Evolutionary conservation across 2,329 filamentous ascomycete genomes (phyloP), one percentile per base, ranked within the genome.

Genomic region (Colletotrichum gloeosporioides): DNA sequence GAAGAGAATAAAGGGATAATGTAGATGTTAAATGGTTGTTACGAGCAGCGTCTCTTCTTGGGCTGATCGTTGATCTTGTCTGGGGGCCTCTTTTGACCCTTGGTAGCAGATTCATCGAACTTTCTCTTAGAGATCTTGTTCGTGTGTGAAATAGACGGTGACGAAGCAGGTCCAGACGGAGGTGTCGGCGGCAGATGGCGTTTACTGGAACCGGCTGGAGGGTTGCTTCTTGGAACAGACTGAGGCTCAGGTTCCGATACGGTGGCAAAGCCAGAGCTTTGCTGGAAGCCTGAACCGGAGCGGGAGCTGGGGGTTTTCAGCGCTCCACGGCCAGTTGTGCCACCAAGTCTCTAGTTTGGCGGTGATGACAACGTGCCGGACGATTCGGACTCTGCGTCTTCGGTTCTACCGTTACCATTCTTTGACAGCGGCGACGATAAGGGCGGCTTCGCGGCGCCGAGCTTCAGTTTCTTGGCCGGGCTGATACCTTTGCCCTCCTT

Each of bases 351-450:
- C 71, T 77, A 77, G 71, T 74, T 63, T 49, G 89, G 89, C 22
- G 90, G 90, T 18, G 90, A 91, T 1, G 90, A 92, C 75, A 91
- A 81, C 0, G 89, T 89, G 22, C 88, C 90, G 1, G 90, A 91
- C 55, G 90, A 91, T 80, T 92, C 90, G 18, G 90, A 91, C 77
- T 88, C 88, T 57, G 84, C 87, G 63, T 91, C 90, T 22, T 86
- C 86, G 61, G 88, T 85, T 36, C 44, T 71, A 29, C 71, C 71
- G 61, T 86, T 86, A 22, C 88, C 88, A 77, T 86, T 88, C 80
- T 89, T 90, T 27, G 88, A 88, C 31, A 88, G 85, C 6, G 89
- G 87, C 10, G 89, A 88, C 29, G 87, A 88, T 67, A 89, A 80
- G 12, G 85, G 83, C 55, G 89, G 88, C 80, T 90, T 90, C 32